phyloP scores from a whole-genome alignment of 805 yeast genomes.

The Metschnikowia amazonensis region DNA sequence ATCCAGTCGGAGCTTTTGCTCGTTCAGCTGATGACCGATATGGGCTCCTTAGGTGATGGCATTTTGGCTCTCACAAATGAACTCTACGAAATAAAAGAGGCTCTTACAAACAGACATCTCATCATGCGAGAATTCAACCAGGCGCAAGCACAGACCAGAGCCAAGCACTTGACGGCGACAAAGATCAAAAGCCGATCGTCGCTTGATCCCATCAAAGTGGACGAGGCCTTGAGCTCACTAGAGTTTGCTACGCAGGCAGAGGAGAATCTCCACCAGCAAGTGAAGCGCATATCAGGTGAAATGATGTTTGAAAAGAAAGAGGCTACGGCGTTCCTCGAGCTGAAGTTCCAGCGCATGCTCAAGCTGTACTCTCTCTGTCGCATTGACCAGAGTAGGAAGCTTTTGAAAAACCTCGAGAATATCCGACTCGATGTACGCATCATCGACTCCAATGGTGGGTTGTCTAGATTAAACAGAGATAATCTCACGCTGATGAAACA shows the following conservation, averaged over 20 bases:
- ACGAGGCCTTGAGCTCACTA: constrained; percentile 77
- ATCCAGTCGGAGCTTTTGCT: constrained; percentile 74
- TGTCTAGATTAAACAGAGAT: constrained; percentile 79
- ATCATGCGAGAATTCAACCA: constrained; percentile 82
- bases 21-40: constrained; percentile 64
- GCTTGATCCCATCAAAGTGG: constrained; percentile 83
- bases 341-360: constrained; percentile 49
- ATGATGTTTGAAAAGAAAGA: constrained; percentile 71
- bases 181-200: constrained; percentile 68
- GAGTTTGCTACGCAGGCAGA: constrained; percentile 77
- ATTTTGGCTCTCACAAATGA: constrained; percentile 62
- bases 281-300: constrained; percentile 79
- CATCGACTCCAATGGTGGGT: constrained; percentile 74
- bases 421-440: constrained; percentile 68
- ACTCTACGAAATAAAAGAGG: constrained; percentile 85
- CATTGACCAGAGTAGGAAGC: constrained; percentile 83
- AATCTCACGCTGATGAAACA: constrained; percentile 45
- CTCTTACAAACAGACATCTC: constrained; percentile 86
- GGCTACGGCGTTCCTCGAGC: constrained; percentile 56
- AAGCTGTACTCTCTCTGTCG: constrained; percentile 61
- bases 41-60: constrained; percentile 76
- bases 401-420: constrained; percentile 67
- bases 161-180: constrained; percentile 67
- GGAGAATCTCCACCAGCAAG: constrained; percentile 69
- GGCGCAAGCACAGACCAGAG: constrained; percentile 71